A percentile compares a stretch with the other conserved stretches of the same genome.
Conservation (phyloP, 257 asterid species). For the Penstemon eatonii region DNA sequence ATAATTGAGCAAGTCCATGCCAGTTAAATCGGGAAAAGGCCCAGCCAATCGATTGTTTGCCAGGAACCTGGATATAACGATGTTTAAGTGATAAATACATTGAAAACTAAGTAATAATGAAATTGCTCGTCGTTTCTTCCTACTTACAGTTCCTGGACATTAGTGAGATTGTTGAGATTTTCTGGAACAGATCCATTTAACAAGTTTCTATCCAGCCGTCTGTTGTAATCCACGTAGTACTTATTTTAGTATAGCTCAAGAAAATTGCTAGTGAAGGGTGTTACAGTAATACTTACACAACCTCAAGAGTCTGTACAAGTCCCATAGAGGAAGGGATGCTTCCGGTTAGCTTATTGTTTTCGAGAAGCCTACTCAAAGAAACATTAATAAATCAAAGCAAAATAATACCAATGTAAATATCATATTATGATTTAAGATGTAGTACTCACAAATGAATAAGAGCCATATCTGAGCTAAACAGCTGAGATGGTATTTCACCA, state of each 20-base stretch:
- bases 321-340: conserved; percentile 69
- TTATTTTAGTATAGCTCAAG: neutral
- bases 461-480: conserved; percentile 57
- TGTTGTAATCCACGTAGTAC: conserved; percentile 26
- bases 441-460: conserved; percentile 83
- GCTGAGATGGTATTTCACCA: conserved; percentile 69
- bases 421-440: neutral
- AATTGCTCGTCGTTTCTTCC: neutral
- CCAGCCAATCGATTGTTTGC: conserved; percentile 71
- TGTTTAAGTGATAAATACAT: conserved; percentile 2
- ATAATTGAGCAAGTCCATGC: conserved; percentile 56
- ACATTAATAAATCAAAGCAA: neutral
- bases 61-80: conserved; percentile 49
- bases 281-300: conserved; percentile 62
- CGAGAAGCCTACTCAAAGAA: conserved; percentile 67
- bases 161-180: conserved; percentile 63
- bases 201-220: conserved; percentile 75
- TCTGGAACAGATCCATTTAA: conserved; percentile 59
- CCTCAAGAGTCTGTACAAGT: conserved; percentile 60
- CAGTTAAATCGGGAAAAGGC: conserved; percentile 70
- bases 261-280: neutral
- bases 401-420: neutral
- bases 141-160: conserved; percentile 67
- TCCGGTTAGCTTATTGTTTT: conserved; percentile 62
- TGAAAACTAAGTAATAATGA: too few species aligned